These are phyloP conservation scores for Starmerella floricola DNA, from an alignment of 805 yeast genomes.

Conservation along the genomic window DNA sequence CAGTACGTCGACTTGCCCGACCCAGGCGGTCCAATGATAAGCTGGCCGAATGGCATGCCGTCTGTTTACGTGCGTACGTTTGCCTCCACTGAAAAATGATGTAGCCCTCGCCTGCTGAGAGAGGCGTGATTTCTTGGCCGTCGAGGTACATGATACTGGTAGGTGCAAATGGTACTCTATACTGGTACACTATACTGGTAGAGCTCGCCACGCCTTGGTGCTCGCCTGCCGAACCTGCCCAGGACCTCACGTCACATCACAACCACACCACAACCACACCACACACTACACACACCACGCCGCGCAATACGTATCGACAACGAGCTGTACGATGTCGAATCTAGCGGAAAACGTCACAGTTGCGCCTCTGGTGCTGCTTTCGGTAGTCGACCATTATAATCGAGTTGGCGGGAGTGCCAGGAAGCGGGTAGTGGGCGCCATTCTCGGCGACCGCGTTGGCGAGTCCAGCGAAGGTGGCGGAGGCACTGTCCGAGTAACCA, in stretches of 20 bases:
- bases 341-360: constrained; percentile 54
- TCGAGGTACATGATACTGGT: too few relatives aligned
- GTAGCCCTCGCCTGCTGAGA: too few relatives aligned
- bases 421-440: constrained; percentile 87
- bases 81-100: background rate
- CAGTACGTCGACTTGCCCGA: constrained; percentile 94
- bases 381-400: constrained; percentile 91
- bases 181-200: too few relatives aligned
- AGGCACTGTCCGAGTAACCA: constrained; percentile 59
- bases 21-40: constrained; percentile 97
- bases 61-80: background rate
- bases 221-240: too few relatives aligned
- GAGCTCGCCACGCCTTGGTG: too few relatives aligned
- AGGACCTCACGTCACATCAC: background rate
- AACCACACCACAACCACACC: background rate
- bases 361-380: constrained; percentile 86
- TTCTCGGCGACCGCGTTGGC: constrained; percentile 58
- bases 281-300: background rate
- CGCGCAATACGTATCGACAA: background rate
- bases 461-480: constrained; percentile 1
- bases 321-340: constrained; percentile 9
- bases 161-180: too few relatives aligned
- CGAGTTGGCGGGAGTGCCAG: constrained; percentile 62
- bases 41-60: constrained; percentile 51
- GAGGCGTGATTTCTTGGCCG: too few relatives aligned